These are phyloP conservation scores for Acrocalymma vagum DNA, from an alignment of 2,329 filamentous ascomycete genomes.

Conservation along the genomic window DNA sequence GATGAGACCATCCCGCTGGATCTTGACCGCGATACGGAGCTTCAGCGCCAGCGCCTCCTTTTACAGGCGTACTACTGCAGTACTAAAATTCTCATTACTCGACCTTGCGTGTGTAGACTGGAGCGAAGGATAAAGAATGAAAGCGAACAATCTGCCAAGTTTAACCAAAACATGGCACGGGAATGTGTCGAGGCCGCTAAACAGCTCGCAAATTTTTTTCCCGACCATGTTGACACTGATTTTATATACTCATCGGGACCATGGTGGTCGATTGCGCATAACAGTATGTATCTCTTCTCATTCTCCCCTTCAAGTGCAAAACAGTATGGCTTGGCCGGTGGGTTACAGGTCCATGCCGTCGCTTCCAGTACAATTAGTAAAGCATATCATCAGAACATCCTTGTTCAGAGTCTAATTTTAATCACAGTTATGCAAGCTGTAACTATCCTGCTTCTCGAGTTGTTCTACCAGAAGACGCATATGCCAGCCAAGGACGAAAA, in stretches of 20 bases:
- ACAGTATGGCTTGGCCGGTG: too few relatives aligned
- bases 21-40: not conserved
- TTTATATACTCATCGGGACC: slow-evolving; percentile 30
- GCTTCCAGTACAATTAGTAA: too few relatives aligned
- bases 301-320: not conserved
- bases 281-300: slow-evolving; percentile 7
- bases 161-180: slow-evolving; percentile 37
- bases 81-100: slow-evolving; percentile 41
- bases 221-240: slow-evolving; percentile 21
- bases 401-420: not conserved
- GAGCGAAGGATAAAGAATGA: slow-evolving; percentile 35
- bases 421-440: slow-evolving; percentile 43
- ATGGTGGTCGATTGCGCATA: slow-evolving; percentile 48
- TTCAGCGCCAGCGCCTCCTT: slow-evolving; percentile 21
- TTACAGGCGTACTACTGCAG: slow-evolving; percentile 38
- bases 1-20: slow-evolving; percentile 16
- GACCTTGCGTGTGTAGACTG: slow-evolving; percentile 45
- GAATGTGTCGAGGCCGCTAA: slow-evolving; percentile 42
- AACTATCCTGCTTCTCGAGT: slow-evolving; percentile 43
- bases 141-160: slow-evolving; percentile 27
- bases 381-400: too few relatives aligned
- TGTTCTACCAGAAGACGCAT: slow-evolving; percentile 35
- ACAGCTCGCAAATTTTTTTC: slow-evolving; percentile 36
- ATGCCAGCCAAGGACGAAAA: slow-evolving; percentile 30
- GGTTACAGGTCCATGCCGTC: too few relatives aligned